Percentiles rank a stretch among this genome's conserved stretches.
Conservation (phyloP, 352 stramenopile species). For the Globisporangium orthogonon region DNA sequence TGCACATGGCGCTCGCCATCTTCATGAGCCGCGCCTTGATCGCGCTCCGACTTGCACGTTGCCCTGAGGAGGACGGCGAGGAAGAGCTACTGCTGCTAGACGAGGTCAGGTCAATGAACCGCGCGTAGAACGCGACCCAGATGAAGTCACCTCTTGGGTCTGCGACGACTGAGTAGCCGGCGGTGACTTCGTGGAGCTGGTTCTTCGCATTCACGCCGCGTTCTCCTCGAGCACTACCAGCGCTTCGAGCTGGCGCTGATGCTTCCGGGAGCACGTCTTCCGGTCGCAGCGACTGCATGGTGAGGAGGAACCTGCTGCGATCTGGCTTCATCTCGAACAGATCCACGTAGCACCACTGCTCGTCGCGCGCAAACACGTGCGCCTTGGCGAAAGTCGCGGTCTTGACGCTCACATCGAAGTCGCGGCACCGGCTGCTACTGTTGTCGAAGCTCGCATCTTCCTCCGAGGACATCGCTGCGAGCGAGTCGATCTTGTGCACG, state of each 20-base stretch:
- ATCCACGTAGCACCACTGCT: slow-evolving; percentile 32
- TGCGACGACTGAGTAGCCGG: slow-evolving; percentile 17
- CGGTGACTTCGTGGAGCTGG: slow-evolving; percentile 17
- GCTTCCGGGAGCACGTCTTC: slow-evolving; percentile 18
- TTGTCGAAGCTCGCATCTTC: background rate
- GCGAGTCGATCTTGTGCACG: slow-evolving; percentile 12
- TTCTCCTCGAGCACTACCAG: too few species aligned
- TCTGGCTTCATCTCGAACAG: slow-evolving; percentile 8
- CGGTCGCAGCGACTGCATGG: slow-evolving; percentile 20
- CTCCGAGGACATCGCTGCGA: background rate
- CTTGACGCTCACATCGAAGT: slow-evolving; percentile 22
- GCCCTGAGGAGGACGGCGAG: background rate
- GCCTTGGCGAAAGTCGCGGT: slow-evolving; percentile 22
- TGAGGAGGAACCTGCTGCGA: slow-evolving; percentile 18
- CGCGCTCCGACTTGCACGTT: slow-evolving; percentile 15
- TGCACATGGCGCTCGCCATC: slow-evolving; percentile 19
- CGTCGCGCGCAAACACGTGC: slow-evolving; percentile 19
- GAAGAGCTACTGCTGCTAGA: background rate
- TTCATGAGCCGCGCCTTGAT: slow-evolving; percentile 17
- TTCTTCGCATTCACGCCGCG: background rate
- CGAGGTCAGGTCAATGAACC: slow-evolving; percentile 11
- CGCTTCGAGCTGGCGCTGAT: background rate
- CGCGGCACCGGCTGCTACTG: background rate
- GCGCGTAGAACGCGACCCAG: slow-evolving; percentile 27
- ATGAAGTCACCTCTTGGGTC: slow-evolving; percentile 12